A percentile compares a stretch with the other conserved stretches of the same genome.
phyloP scores from a whole-genome alignment of 148 eudicot species.

The Persicaria tinctoria region DNA sequence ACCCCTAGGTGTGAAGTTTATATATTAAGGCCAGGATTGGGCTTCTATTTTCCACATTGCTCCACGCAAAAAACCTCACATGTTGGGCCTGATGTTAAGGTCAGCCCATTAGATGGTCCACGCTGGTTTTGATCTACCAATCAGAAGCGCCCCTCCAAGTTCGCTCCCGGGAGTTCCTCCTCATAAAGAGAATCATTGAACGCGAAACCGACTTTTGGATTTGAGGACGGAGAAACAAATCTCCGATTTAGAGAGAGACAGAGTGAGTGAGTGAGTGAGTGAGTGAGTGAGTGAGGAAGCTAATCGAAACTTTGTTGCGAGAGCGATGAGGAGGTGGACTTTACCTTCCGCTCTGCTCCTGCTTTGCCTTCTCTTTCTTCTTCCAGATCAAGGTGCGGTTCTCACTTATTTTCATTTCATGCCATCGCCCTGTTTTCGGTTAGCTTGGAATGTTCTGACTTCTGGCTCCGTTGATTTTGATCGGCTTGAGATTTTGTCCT shows the following conservation, averaged over 20 bases:
- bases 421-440: background rate
- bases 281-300: conserved; percentile 15
- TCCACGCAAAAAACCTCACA: too few relatives aligned
- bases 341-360: conserved; percentile 61
- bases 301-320: conserved; percentile 13
- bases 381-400: conserved; percentile 83
- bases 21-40: too few relatives aligned
- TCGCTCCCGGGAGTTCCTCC: background rate
- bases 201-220: background rate
- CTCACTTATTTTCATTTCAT: background rate
- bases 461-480: background rate
- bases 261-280: conserved; percentile 8
- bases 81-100: too few relatives aligned
- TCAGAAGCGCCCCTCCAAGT: conserved; percentile 18
- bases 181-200: background rate
- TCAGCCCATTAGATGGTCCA: conserved; percentile 33
- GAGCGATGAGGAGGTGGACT: conserved; percentile 88
- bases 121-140: conserved; percentile 29
- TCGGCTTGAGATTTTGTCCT: background rate
- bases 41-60: too few relatives aligned
- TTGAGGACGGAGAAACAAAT: too few relatives aligned
- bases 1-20: too few relatives aligned
- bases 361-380: conserved; percentile 65
- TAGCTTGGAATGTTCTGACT: background rate
- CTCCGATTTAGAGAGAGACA: background rate